These are phyloP conservation scores for Ceratobasidium sp. DNA, from an alignment of 1,284 basidiomycete genomes.

Conservation along the genomic window DNA sequence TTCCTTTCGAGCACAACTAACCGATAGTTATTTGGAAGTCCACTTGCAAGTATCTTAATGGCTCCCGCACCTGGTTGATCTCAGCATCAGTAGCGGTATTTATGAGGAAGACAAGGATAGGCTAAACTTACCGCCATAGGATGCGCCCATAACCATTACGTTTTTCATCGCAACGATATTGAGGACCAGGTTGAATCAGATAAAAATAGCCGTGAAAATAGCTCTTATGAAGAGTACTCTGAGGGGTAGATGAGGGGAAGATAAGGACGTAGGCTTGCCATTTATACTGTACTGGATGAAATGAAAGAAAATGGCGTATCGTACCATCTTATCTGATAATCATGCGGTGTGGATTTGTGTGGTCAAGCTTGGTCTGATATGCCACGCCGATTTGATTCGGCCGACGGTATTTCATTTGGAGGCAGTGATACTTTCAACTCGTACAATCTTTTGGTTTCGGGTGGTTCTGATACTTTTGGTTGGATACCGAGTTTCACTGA, in stretches of 20 bases:
- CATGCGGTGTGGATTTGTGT: background rate
- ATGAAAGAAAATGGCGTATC: background rate
- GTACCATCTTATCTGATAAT: constrained; percentile 11
- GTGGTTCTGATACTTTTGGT: too few relatives aligned
- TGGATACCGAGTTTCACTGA: too few relatives aligned
- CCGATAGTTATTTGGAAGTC: constrained; percentile 65
- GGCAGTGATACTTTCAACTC: background rate
- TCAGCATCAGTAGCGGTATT: too few relatives aligned
- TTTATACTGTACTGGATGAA: background rate
- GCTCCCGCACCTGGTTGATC: constrained; percentile 57
- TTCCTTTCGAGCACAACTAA: constrained; percentile 78
- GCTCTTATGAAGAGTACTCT: too few relatives aligned
- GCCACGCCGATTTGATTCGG: background rate
- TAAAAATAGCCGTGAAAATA: too few relatives aligned
- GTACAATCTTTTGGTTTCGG: background rate
- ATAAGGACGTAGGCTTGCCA: background rate
- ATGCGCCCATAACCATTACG: constrained; percentile 6
- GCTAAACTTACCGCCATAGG: constrained; percentile 29
- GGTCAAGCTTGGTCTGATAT: background rate
- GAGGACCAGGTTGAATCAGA: background rate
- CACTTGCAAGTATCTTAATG: constrained; percentile 62
- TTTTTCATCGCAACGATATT: background rate
- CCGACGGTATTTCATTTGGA: background rate
- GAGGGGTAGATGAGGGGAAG: too few relatives aligned
- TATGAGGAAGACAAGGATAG: too few relatives aligned